Evolutionary conservation across 228 moss, liverwort and hornwort genomes (phyloP).

Genomic region (Sphagnum magellanicum): DNA sequence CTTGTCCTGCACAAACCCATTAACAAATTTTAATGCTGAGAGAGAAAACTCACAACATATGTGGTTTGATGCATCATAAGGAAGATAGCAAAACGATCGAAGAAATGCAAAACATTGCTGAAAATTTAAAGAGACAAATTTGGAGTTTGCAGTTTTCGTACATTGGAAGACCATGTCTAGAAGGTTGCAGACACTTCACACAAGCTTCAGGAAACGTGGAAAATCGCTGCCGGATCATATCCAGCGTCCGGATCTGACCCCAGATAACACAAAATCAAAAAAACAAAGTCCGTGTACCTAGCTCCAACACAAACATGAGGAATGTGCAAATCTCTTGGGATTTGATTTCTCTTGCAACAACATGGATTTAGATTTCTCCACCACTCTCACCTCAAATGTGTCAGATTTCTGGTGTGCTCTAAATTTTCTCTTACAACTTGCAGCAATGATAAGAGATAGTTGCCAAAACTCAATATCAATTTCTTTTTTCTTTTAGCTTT

Average conservation of each 20-base stretch:
- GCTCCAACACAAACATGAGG: background rate
- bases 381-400: too few species aligned
- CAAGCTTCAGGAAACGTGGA: conserved; percentile 77
- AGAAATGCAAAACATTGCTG: too few species aligned
- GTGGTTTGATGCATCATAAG: too few species aligned
- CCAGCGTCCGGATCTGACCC: conserved; percentile 81
- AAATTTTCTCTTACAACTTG: background rate
- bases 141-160: background rate
- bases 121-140: too few species aligned
- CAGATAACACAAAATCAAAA: conserved; percentile 4
- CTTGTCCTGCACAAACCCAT: conserved; percentile 13
- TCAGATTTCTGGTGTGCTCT: background rate
- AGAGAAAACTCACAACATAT: background rate
- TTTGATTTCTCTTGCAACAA: too few species aligned
- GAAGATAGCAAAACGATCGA: too few species aligned
- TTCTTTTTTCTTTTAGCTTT: background rate
- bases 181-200: conserved; percentile 45
- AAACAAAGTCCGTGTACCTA: background rate
- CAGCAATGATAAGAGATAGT: background rate
- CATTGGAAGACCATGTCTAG: conserved; percentile 15
- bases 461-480: background rate
- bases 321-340: too few species aligned
- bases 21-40: conserved; percentile 22
- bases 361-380: too few species aligned
- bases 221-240: conserved; percentile 91